Evolutionary conservation across 306 rosid species (phyloP).

Genomic region (Begonia masoniana): DNA sequence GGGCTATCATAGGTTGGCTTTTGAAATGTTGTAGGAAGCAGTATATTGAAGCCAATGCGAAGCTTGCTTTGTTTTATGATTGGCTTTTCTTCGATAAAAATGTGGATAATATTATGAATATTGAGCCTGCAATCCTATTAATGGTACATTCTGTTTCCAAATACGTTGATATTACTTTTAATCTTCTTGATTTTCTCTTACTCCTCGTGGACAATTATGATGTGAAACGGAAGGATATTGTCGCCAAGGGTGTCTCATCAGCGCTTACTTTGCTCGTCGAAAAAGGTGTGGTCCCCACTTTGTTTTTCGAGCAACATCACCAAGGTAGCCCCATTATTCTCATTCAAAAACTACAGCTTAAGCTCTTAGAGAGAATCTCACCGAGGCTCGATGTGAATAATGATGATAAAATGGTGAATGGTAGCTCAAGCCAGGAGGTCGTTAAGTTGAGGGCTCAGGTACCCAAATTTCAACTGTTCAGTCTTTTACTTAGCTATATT

Average conservation of each 20-base stretch:
- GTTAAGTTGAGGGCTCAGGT: too few relatives aligned
- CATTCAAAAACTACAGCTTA: too few relatives aligned
- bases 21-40: constrained; percentile 38
- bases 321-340: too few relatives aligned
- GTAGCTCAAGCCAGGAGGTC: too few relatives aligned
- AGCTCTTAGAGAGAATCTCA: too few relatives aligned
- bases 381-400: too few relatives aligned
- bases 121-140: constrained; percentile 72
- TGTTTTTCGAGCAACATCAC: neutral
- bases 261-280: constrained; percentile 33
- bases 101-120: constrained; percentile 60
- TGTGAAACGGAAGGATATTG: constrained; percentile 25
- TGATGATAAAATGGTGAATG: too few relatives aligned
- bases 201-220: constrained; percentile 68
- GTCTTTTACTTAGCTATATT: too few relatives aligned
- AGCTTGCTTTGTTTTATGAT: constrained; percentile 68
- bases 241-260: constrained; percentile 42
- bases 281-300: constrained; percentile 40
- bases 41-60: constrained; percentile 37
- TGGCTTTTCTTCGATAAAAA: constrained; percentile 73
- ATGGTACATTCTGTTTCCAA: constrained; percentile 57
- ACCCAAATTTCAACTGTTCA: too few relatives aligned
- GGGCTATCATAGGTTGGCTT: constrained; percentile 90
- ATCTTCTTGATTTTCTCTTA: constrained; percentile 57
- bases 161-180: constrained; percentile 41